A percentile compares a stretch with the other conserved stretches of the same genome.
Evolutionary conservation across 306 rosid species (phyloP).

Genomic region (Psophocarpus tetragonolobus): DNA sequence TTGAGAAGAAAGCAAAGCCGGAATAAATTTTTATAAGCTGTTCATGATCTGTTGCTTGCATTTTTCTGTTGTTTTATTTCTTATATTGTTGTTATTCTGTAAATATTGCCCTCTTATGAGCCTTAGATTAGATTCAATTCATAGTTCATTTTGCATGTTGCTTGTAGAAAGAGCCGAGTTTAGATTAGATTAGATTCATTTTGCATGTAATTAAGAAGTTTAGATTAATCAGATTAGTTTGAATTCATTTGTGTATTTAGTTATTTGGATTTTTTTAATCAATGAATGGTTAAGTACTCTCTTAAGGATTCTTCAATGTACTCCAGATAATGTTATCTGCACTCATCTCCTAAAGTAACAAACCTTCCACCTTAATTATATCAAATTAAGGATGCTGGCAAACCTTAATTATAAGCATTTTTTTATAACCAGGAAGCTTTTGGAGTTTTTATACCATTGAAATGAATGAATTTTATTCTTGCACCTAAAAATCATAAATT

Average conservation of each 20-base stretch:
- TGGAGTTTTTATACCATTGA: too few relatives aligned
- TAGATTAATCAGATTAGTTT: not conserved
- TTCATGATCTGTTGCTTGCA: not conserved
- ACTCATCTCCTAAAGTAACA: too few relatives aligned
- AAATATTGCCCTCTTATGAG: conserved; percentile 8
- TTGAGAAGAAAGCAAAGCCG: conserved; percentile 16
- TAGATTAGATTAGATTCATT: not conserved
- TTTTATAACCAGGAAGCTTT: too few relatives aligned
- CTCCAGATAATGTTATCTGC: too few relatives aligned
- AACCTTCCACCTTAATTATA: too few relatives aligned
- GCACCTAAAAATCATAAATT: too few relatives aligned
- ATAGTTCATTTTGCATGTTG: conserved; percentile 14
- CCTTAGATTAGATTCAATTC: conserved; percentile 2
- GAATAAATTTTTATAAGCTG: not conserved
- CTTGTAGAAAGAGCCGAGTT: not conserved
- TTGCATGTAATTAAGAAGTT: not conserved
- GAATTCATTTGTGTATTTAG: not conserved
- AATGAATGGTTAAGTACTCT: too few relatives aligned
- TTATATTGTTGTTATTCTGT: not conserved
- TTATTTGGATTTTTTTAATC: not conserved
- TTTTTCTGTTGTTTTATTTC: not conserved
- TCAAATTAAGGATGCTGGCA: too few relatives aligned
- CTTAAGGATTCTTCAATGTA: too few relatives aligned
- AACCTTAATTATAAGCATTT: too few relatives aligned
- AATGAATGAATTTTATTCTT: too few relatives aligned